phyloP scores from a whole-genome alignment of 1,139 yeast species.

The Taphrina communis region DNA sequence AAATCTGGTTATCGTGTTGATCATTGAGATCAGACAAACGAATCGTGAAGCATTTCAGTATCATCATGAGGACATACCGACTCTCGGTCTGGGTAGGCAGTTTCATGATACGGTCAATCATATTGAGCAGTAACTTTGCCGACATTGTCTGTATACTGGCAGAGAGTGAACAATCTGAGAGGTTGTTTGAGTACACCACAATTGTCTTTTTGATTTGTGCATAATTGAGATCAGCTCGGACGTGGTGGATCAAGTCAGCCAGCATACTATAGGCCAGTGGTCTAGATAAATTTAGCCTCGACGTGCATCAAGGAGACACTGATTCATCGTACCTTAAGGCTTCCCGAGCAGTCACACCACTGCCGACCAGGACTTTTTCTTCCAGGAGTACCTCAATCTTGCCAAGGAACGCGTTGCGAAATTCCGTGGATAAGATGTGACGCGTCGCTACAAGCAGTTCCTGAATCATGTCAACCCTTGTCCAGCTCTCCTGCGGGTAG shows the following conservation, averaged over 20 bases:
- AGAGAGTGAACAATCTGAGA: slow-evolving; percentile 82
- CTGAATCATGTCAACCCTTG: slow-evolving; percentile 33
- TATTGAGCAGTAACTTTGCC: slow-evolving; percentile 82
- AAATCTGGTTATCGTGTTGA: slow-evolving; percentile 48
- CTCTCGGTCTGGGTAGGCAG: slow-evolving; percentile 84
- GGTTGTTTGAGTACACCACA: slow-evolving; percentile 75
- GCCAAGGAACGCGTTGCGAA: slow-evolving; percentile 79
- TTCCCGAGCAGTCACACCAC: slow-evolving; percentile 88
- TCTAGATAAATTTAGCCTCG: slow-evolving; percentile 42
- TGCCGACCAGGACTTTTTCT: slow-evolving; percentile 86
- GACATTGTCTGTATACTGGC: slow-evolving; percentile 96
- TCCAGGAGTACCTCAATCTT: slow-evolving; percentile 84
- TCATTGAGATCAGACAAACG: slow-evolving; percentile 77
- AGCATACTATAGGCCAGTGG: slow-evolving; percentile 95
- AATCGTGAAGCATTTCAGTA: slow-evolving; percentile 85
- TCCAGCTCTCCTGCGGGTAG: background rate
- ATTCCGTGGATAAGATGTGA: slow-evolving; percentile 88
- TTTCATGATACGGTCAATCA: slow-evolving; percentile 86
- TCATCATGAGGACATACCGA: slow-evolving; percentile 60
- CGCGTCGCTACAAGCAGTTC: slow-evolving; percentile 93
- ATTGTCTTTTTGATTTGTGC: slow-evolving; percentile 90
- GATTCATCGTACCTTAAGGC: slow-evolving; percentile 60
- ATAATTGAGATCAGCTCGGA: slow-evolving; percentile 80
- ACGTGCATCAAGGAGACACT: background rate
- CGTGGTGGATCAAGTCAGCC: slow-evolving; percentile 94